Base-by-base conservation (phyloP, 805 yeast species). In the Kodamaea hsintzibuensis region DNA sequence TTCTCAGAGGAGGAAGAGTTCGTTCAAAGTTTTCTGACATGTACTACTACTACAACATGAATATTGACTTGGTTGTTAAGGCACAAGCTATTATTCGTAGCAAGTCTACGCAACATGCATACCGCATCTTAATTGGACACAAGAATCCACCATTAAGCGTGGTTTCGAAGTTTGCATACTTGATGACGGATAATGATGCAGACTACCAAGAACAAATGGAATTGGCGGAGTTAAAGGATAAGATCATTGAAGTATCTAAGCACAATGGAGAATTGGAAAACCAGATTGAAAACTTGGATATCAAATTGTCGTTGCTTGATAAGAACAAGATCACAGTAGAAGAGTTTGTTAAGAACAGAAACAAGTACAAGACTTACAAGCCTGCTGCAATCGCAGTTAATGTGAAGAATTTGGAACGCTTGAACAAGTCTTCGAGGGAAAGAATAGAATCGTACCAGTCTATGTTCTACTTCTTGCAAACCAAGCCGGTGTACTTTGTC, bases 281-380 rank as follows among this genome's bases (percentile, higher is more conserved):
- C 50, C 86, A 84, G 55, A 82, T 92, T 54, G 87, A 88, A 56
- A 86, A 88, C 61, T 76, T 91, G 56, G 91, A 91, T 58, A 82
- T 88, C 56, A 91, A 91, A 64, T 81, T 89, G 55, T 87, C 90
- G 6, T 72, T 91, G 44, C 72, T 95, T 43, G 89, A 87, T 59
- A 89, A 85, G 63, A 91, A 89, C 71, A 88, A 87, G 62, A 85
- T 91, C 55, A 80, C 92, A 0, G 68, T 91, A 17, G 95, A 89
- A 59, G 95, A 89, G 57, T 74, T 89, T 75, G 78, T 71, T 71
- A 73, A 72, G 53, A 69, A 74, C 51, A 71, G 67, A 52, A 72
- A 71, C 53, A 73, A 74, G 46, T 67, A 63, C 56, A 64, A 72
- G 55, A 60, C 60, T 0, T 53, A 52, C 47, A 64, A 62, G 39